phyloP scores from a whole-genome alignment of 108 stramenopile species.

The Seminavis robusta region DNA sequence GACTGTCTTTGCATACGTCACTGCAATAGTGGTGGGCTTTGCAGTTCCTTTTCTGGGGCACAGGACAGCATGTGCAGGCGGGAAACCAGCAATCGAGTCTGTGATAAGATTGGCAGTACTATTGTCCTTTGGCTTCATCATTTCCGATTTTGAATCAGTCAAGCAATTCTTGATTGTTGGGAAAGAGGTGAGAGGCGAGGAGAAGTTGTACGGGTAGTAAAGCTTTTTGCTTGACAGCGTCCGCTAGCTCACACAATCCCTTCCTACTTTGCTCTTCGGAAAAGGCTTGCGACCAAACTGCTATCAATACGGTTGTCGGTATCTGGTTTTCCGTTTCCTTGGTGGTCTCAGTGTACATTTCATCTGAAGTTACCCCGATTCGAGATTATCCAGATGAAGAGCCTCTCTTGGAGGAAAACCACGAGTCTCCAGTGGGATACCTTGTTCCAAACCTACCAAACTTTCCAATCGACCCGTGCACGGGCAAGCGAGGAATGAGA shows the following conservation, averaged over 20 bases:
- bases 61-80: constrained; percentile 51
- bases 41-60: constrained; percentile 65
- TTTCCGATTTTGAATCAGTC: constrained; percentile 51
- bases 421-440: constrained; percentile 52
- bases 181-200: no score
- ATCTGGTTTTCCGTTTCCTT: constrained; percentile 55
- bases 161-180: constrained; percentile 54
- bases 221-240: no score
- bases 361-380: not conserved
- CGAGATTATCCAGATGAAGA: constrained; percentile 36
- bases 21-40: constrained; percentile 46
- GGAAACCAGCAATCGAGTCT: constrained; percentile 53
- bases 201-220: no score
- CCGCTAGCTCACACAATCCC: no score
- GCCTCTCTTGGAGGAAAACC: constrained; percentile 49
- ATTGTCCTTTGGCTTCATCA: constrained; percentile 49
- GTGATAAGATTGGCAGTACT: constrained; percentile 44
- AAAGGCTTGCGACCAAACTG: constrained; percentile 54
- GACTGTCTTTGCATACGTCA: constrained; percentile 30
- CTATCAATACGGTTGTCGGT: constrained; percentile 48
- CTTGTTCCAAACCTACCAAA: constrained; percentile 66
- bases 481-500: not conserved
- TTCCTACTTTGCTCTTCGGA: no score
- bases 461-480: constrained; percentile 47
- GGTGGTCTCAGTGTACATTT: constrained; percentile 38